Base-by-base conservation (phyloP, 2,329 filamentous ascomycete species). In the Colletotrichum zoysiae region DNA sequence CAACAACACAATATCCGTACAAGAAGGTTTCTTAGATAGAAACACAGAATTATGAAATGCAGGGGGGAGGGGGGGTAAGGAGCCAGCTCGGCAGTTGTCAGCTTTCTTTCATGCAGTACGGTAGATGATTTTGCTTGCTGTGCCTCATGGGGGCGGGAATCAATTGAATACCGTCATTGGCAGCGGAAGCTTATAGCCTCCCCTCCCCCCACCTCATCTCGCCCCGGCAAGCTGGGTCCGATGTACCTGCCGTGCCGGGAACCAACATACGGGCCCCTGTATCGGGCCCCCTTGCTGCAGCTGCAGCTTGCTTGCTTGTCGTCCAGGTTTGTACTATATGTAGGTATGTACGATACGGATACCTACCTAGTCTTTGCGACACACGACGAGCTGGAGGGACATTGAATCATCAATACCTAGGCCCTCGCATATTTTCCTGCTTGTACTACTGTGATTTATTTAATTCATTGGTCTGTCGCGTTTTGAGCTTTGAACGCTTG, bases 271-370 rank as follows among this genome's bases (percentile, higher is more conserved):
- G 38, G 8, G 46, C 46, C 44, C 44, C 30, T 56, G 50, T 64
- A 51, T 30, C 12, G 2, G 6, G 35, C 6, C 40, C 64, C 50
- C 66, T 38, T 57, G 51, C 33, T 65, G 66, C 60, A 68, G 59
- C 48, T 46, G 8, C 18, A 46, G 7, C 44, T 11, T 42, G 14
- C 44, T 11, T 42, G 14, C 8, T 46, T 48, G 23, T 5, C 35
- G 38, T 66, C n/a, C 20, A 48, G 6, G 26, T 26, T 26, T 26
- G 23, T 46, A n/a, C n/a, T n/a, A n/a, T n/a, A n/a, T n/a, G n/a
- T n/a, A n/a, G n/a, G n/a, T n/a, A 40, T 14, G 11, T 11, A 12
- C 14, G 30, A n/a, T 30, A 30, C 30, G 30, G 30, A 12, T 12
- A 11, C 38, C 11, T 12, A 11, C 38, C 11, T 40, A 23, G 53